phyloP scores from a whole-genome alignment of 345 rosid species.

The Linum tenue region DNA sequence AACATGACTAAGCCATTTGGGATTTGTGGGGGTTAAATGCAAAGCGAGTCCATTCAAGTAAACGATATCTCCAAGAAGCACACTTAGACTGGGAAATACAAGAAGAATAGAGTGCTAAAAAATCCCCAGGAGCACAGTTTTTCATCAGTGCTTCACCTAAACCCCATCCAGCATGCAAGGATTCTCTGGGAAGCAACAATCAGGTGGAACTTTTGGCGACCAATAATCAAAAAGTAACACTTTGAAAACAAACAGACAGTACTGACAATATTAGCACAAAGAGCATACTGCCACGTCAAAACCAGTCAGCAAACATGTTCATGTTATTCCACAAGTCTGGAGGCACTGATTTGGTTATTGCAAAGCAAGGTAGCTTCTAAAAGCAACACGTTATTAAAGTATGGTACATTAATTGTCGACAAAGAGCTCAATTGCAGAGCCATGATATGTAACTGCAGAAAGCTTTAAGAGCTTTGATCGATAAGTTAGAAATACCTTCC shows the following conservation, averaged over 20 bases:
- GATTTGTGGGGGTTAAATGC: not conserved
- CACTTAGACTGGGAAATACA: not conserved
- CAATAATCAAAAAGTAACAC: no score
- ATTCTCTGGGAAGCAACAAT: not conserved
- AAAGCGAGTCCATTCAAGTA: not conserved
- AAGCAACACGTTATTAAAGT: no score
- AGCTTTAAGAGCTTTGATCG: not conserved
- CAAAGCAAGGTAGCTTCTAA: not conserved
- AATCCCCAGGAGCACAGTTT: not conserved
- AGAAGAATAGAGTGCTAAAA: not conserved
- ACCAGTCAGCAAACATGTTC: not conserved
- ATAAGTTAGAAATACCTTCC: conserved; percentile 56
- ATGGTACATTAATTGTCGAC: not conserved
- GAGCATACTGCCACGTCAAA: not conserved
- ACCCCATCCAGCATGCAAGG: not conserved
- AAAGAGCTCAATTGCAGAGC: not conserved
- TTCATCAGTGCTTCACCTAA: not conserved
- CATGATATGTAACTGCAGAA: not conserved
- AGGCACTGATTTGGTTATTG: not conserved
- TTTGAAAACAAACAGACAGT: not conserved
- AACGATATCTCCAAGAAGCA: not conserved
- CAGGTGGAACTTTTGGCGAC: not conserved
- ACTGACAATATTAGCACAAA: not conserved
- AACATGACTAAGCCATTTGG: not conserved
- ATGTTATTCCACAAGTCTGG: not conserved